Evolutionary conservation across 768 basidiomycete species (phyloP), one percentile per base, ranked within the genome.

Genomic region (Kwoniella botswanensis): DNA sequence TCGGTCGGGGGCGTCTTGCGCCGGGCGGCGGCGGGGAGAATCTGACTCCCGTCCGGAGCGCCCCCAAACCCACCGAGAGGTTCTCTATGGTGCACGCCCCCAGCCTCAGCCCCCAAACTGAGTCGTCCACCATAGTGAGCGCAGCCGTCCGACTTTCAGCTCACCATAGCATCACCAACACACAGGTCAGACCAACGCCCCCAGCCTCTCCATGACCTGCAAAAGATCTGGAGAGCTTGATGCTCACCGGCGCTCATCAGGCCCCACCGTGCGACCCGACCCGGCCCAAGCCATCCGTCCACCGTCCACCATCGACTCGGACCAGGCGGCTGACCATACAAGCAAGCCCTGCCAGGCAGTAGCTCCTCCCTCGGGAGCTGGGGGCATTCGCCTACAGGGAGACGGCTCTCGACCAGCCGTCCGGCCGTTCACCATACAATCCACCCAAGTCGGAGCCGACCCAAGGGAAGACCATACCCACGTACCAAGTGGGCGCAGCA

Each of bases 1-100:
- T 35, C 63, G 63, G n/a, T 29, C 26, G n/a, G 63, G 54, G 63
- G 26, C 35, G 52, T 44, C 62, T 7, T 52, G 52, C 18, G 18
- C 21, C 11, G 21, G 63, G 35, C 52, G 26, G 17, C 63, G 63
- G 50, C 17, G 52, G 52, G 15, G 4, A 4, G 7, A 24, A 22
- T 15, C 26, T 22, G 57, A 29, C 57, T 22, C 62, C 56, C 56
- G 2, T 15, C 24, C 41, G 24, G 56, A 26, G 13, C 56, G 56
- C 56, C 29, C 56, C 56, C 56, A 12, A 57, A 29, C 56, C 56
- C 26, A n/a, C n/a, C n/a, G n/a, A n/a, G n/a, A 7, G 21, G 17
- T 26, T 29, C 21, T 54, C 53, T 17, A 26, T n/a, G 59, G 29
- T 57, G 56, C n/a, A 57, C 56, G 56, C 22, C 56, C 56, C 56